Base-by-base conservation (phyloP, 116 monocot genomes). In the Papilionanthe hybrid region DNA sequence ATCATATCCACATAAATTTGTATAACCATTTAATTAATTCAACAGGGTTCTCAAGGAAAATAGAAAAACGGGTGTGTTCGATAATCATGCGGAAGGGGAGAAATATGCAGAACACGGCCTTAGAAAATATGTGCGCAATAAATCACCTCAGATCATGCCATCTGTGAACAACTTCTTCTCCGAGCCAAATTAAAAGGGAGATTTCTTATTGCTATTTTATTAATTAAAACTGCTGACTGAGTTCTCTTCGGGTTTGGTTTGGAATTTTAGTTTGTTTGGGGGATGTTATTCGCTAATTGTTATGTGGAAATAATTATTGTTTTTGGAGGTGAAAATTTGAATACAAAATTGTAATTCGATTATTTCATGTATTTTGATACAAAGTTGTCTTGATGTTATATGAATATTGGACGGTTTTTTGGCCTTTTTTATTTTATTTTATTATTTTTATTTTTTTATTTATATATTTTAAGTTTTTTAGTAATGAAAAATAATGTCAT, bases 81-180 rank as follows among this genome's bases (percentile, higher is more conserved):
- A 87, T 0, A 87, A 87, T 47, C 49, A 77, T 48, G 66, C 69
- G 5, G 87, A 87, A 81, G 87, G 87, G 41, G 50, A 84, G 74
- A 80, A 56, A 22, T 87, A 87, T 37, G 75, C 87, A 3, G 81
- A 84, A 47, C 87, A 87, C 20, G 20, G 81, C 18, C 84, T 87
- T 19, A 81, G 87, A 72, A 83, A 78, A 32, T 84, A 81, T 18
- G 74, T 84, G 12, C 87, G 83, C 55, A 78, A 57, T 43, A 84
- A 58, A 75, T 29, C 55, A 17, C 87, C 87, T 8, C 78, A 87
- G 37, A 84, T 87, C 74, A 87, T 87, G 87, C 87, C 87, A 0
- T 25, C 69, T 0, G 55, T 87, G 78, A 87, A 87, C 72, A 58
- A 17, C 10, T 84, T 81, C 87, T 87, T 87, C 22, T 30, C 87